Evolutionary conservation across 805 yeast species (phyloP), one percentile per base, ranked within the genome.

Genomic region (Wickerhamiella hasegawae): DNA sequence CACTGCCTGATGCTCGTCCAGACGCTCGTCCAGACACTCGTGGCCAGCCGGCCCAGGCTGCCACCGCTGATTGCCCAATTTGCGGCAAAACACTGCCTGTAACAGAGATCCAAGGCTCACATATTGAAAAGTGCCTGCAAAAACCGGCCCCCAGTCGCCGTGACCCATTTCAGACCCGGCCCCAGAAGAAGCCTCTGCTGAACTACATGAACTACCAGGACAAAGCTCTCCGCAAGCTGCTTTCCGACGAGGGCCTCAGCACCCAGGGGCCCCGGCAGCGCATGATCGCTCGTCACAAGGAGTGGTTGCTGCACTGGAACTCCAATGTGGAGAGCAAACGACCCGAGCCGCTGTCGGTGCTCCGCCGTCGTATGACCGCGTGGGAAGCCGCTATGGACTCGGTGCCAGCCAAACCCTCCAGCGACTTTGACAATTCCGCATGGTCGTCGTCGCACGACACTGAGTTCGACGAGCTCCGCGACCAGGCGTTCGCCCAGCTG

Each of bases 261-360:
- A 62, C 71, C 0, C 53, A 51, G 8, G 97, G 96, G 0, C 55
- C 76, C 1, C 62, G 81, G 40, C 57, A 56, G 12, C 75, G 70
- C 42, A 48, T 84, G 45, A 85, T 80, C 40, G 56, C 67, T 15
- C 57, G 97, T 28, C 79, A 79, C 49, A 75, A 71, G 41, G 87
- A 84, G 44, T 85, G 73, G 59, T 71, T 77, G 37, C 70, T 74
- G 22, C 49, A 83, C 9, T 78, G 76, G 73, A 85, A 85, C 49
- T 75, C 94, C 10, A 83, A 83, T 48, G 65, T 74, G 29, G 94
- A 83, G 49, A 68, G 84, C 4, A 58, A 68, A 24, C 63, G 61
- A 21, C 94, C 94, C 0, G 69, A 68, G 3, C 55, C 69, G 18
- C 73, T 71, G 17, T 56, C 60, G 26, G 67, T 69, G 4, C 53